Base-by-base conservation (phyloP, 257 asterid species). In the Nicotiana sylvestris region DNA sequence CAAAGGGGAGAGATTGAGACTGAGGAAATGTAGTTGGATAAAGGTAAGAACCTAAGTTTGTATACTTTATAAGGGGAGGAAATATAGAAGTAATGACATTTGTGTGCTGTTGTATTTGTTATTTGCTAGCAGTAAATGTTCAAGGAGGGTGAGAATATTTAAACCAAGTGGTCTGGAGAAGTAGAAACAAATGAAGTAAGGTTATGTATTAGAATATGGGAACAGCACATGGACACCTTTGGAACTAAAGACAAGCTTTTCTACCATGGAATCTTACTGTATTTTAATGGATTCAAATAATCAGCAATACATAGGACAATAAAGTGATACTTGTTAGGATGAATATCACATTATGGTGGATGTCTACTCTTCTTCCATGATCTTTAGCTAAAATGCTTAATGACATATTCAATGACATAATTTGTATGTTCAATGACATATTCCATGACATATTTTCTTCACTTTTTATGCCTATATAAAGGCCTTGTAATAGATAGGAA, bases 161-260 rank as follows among this genome's bases (percentile, higher is more conserved):
- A 87, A 84, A 87, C 83, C 67, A 68, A 61, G 56, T 91, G 92
- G 95, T 90, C 91, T 83, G 90, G 92, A 87, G 90, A 88, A 90
- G 78, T 16, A 86, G 90, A 85, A 85, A 87, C 97, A 93, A 76
- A 68, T 80, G 84, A 77, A 86, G 72, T 46, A 76, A 86, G 82
- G 82, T 55, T 84, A 90, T 83, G 81, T 66, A 81, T 30, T 86
- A 82, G 85, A 86, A 66, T 89, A 86, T 83, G 70, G 88, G 82
- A 85, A 84, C 91, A 83, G 83, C 91, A 90, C 97, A 92, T 91
- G 95, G 86, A 88, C 87, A 89, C 81, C 82, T 86, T 84, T 82
- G 78, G 66, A 84, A 83, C 88, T 83, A 89, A 84, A 87, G 92
- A 92, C 95, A 90, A 27, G 66, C 74, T 82, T 15, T 86, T 78